Conservation (phyloP, 495 filamentous ascomycete species). For the Penicillium waksmanii region DNA sequence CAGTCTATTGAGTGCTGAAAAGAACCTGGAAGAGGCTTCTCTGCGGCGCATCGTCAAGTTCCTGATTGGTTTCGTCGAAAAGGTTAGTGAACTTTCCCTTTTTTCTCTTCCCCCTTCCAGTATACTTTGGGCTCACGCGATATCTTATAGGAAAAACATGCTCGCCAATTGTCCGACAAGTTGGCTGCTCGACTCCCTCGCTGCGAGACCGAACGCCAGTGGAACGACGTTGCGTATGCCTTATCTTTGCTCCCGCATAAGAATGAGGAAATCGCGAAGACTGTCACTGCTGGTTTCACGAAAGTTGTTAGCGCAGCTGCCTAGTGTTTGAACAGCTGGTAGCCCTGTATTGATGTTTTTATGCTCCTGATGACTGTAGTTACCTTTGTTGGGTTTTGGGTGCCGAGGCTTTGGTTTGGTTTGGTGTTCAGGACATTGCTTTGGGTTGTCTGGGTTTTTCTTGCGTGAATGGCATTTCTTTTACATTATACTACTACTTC, state of each 20-base stretch:
- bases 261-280: slow-evolving; percentile 93
- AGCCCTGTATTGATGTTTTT: slow-evolving; percentile 14
- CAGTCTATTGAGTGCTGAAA: slow-evolving; percentile 82
- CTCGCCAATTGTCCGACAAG: slow-evolving; percentile 92
- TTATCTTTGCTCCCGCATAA: slow-evolving; percentile 90
- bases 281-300: slow-evolving; percentile 76
- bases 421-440: slow-evolving; percentile 9
- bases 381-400: slow-evolving; percentile 12
- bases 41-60: slow-evolving; percentile 89
- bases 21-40: slow-evolving; percentile 77
- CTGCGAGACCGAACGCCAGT: slow-evolving; percentile 91
- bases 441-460: slow-evolving; percentile 5
- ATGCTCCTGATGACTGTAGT: slow-evolving; percentile 25
- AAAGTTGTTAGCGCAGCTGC: slow-evolving; percentile 74
- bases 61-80: slow-evolving; percentile 92
- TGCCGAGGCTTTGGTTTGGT: neutral
- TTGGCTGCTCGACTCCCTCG: slow-evolving; percentile 82
- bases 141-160: slow-evolving; percentile 83
- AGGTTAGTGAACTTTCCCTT: slow-evolving; percentile 57
- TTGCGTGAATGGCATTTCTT: neutral
- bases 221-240: slow-evolving; percentile 95
- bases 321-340: slow-evolving; percentile 31
- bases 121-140: slow-evolving; percentile 8
- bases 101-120: neutral
- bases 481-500: no score